Base-by-base conservation (phyloP, 1,139 yeast species). In the Hyphopichia burtonii region DNA sequence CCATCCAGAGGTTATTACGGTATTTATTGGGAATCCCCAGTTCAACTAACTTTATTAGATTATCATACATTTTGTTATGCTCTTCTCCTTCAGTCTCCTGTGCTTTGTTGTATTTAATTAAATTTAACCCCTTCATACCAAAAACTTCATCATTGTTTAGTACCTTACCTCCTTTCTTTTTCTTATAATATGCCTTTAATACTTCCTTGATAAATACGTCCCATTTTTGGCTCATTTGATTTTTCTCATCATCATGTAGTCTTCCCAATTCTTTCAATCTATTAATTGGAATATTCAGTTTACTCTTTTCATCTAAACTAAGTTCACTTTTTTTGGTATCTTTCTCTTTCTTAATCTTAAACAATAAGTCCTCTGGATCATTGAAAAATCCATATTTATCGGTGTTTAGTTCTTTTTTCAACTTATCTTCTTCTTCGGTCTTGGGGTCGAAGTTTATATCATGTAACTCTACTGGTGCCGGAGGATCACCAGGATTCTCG, bases 361-460 rank as follows among this genome's bases (percentile, higher is more conserved):
- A 19, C n/a, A 19, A 2, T 14, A 38, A 27, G n/a, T 39, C 34
- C 28, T 37, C 34, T 19, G 51, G 38, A 41, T 63, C 66, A 17
- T 56, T 58, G 27, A 77, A 63, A 53, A 78, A 78, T 0, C 83
- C 83, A 54, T 71, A 78, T 44, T 75, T 62, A 50, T 78, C 83
- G 7, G 79, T 68, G 30, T 61, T 58, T 9, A 60, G 55, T 20
- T 56, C 58, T 17, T 18, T 5, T 8, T 8, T 50, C 20, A 33
- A 7, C 25, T 9, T 25, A 28, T 12, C 34, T 16, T 31, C 34
- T 31, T 31, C 15, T 5, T 31, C 34, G 3, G 9, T 31, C n/a
- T 23, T 55, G 59, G 1, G 23, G 23, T 19, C 25, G 22, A 18
- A 37, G 14, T 59, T 64, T 19, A 74, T 65, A 37, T 62, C 68